Evolutionary conservation across 768 basidiomycete genomes (phyloP).

Genomic region (Serendipita sp.): DNA sequence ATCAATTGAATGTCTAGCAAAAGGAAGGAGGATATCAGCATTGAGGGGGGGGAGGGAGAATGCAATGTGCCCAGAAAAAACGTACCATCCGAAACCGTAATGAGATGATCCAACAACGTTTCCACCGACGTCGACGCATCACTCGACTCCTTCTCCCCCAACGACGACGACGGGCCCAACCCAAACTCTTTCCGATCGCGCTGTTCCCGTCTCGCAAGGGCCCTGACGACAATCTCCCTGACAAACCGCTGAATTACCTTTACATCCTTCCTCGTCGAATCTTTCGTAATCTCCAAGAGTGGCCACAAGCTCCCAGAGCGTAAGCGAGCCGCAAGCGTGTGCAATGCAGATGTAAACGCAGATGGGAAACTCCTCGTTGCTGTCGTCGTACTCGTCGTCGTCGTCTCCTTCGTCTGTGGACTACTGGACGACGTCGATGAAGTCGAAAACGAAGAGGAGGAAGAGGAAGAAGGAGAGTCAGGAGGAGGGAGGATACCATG

Average conservation of each 20-base stretch:
- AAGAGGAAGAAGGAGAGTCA: no score
- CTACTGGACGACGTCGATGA: constrained; percentile 22
- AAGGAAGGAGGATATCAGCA: background rate
- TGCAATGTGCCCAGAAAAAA: background rate
- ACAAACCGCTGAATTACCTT: constrained; percentile 34
- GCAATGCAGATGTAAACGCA: constrained; percentile 26
- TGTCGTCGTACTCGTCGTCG: constrained; percentile 40
- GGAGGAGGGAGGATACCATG: constrained; percentile 18
- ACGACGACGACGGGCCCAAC: background rate
- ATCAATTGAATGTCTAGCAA: constrained; percentile 27
- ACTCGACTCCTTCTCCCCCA: constrained; percentile 15
- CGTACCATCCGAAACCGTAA: constrained; percentile 38
- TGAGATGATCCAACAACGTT: constrained; percentile 37
- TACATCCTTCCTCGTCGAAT: constrained; percentile 32
- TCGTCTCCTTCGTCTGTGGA: no score
- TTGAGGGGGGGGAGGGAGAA: constrained; percentile 2
- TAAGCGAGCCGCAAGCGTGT: background rate
- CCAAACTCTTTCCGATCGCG: constrained; percentile 23
- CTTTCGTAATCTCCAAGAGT: constrained; percentile 35
- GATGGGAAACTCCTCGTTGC: constrained; percentile 30
- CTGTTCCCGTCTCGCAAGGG: constrained; percentile 28
- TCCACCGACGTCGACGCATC: constrained; percentile 15
- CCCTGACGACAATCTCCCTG: constrained; percentile 36
- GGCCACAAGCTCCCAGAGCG: constrained; percentile 26
- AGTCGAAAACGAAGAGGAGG: background rate